These are phyloP conservation scores for Bipolaris gigantea DNA, from an alignment of 2,329 filamentous ascomycete species.

Conservation along the genomic window DNA sequence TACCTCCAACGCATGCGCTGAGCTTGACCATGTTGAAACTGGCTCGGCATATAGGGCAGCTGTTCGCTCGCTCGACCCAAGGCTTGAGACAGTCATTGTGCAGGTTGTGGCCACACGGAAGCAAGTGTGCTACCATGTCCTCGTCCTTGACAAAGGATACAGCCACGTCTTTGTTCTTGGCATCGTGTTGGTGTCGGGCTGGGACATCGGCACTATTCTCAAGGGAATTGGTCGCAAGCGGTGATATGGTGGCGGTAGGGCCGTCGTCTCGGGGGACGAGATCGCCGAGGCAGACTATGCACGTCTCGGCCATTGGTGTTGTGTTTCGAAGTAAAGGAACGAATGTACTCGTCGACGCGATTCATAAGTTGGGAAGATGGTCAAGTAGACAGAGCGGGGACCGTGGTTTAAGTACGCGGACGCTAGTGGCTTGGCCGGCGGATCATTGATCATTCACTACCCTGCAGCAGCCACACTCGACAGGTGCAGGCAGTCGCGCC, in stretches of 20 bases:
- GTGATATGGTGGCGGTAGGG: constrained; percentile 28
- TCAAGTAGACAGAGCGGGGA: constrained; percentile 37
- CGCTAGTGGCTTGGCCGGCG: constrained; percentile 22
- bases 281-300: constrained; percentile 73
- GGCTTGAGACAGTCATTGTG: constrained; percentile 91
- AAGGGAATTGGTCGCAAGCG: constrained; percentile 32
- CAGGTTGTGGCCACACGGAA: constrained; percentile 85
- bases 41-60: constrained; percentile 93
- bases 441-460: constrained; percentile 18
- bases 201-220: constrained; percentile 31
- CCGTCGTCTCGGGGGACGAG: constrained; percentile 61
- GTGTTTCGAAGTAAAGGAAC: constrained; percentile 23
- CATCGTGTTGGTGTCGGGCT: constrained; percentile 18
- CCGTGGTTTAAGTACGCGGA: constrained; percentile 24
- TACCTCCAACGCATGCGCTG: constrained; percentile 77
- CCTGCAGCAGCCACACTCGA: constrained; percentile 27
- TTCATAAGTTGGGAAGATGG: constrained; percentile 41
- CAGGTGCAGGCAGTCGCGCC: constrained; percentile 20
- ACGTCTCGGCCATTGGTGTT: constrained; percentile 63
- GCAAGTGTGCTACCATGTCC: constrained; percentile 61
- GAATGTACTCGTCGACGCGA: constrained; percentile 30
- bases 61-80: constrained; percentile 96
- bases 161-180: constrained; percentile 18
- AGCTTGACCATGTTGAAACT: constrained; percentile 89
- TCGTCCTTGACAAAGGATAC: constrained; percentile 48